Percentiles rank a stretch among this genome's conserved stretches.
These are phyloP conservation scores for Linaria vulgaris DNA, from an alignment of 257 asterid genomes.

Conservation along the genomic window DNA sequence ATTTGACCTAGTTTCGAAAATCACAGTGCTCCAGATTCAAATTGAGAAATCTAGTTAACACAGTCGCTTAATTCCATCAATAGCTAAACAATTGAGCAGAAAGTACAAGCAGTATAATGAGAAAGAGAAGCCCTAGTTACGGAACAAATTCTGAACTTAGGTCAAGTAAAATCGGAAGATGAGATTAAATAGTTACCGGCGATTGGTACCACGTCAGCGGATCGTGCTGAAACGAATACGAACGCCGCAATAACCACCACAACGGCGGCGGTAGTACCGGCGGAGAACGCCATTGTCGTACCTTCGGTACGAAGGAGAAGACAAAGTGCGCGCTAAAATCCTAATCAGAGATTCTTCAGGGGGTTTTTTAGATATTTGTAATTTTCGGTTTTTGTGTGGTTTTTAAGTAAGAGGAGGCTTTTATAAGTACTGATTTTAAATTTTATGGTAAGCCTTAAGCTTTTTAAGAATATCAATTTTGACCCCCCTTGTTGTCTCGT, in stretches of 20 bases:
- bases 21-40: background rate
- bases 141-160: constrained; percentile 7
- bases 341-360: too few species aligned
- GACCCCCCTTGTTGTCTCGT: too few species aligned
- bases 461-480: too few species aligned
- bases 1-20: background rate
- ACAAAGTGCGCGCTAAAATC: constrained; percentile 14
- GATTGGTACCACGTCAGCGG: constrained; percentile 28
- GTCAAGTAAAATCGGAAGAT: constrained; percentile 10
- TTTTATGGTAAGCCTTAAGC: too few species aligned
- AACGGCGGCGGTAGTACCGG: constrained; percentile 13
- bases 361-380: too few species aligned
- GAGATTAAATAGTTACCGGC: constrained; percentile 38
- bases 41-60: background rate
- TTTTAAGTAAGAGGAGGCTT: too few species aligned
- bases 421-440: too few species aligned
- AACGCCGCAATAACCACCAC: constrained; percentile 26
- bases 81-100: background rate
- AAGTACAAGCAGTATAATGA: too few species aligned
- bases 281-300: constrained; percentile 32
- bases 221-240: constrained; percentile 22
- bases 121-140: constrained; percentile 16
- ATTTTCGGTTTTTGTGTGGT: too few species aligned
- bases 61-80: constrained; percentile 1
- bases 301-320: constrained; percentile 33